Evolutionary conservation across 768 basidiomycete genomes (phyloP), one percentile per base, ranked within the genome.

Genomic region (Galerina sulciceps): DNA sequence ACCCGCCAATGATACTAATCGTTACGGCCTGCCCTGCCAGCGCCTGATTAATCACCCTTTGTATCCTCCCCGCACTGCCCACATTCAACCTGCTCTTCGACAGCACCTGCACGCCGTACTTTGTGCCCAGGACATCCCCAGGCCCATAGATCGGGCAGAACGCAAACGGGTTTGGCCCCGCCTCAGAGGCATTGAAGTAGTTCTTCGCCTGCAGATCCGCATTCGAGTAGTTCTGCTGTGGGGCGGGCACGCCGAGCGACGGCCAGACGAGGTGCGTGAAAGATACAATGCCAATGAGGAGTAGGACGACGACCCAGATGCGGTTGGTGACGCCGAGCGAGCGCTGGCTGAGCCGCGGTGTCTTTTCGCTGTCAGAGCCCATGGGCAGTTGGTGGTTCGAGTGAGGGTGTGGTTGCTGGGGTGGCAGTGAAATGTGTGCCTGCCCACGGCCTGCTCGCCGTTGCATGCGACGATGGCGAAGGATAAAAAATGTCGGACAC

Each of bases 121-220:
- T 90, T 22, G 78, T 73, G 2, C 88, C 92, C 44, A 98, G 79
- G 36, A 82, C 81, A 72, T 99, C 96, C 1, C 86, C 86, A 2
- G 89, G 88, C 1, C 93, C 93, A 69, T 90, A 92, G 1, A 87
- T 81, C 0, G 96, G 96, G 71, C 96, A 99, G 72, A 99, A 99
- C 1, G 81, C 77, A 72, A 99, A 99, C 0, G 96, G 96, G 55
- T 85, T 88, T 6, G 82, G 79, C 20, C 82, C 80, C 13, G 76
- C 65, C 51, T 84, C 75, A 49, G 82, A 73, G 11, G 67, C 65
- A 76, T 96, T 94, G 57, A 97, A 78, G 71, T 96, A 96, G 71
- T 96, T 93, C 67, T 90, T 88, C 0, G 94, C 75, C 48, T 82
- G 81, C 36, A 91, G 78, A 58, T 82, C 76, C 2, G 79, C 75